phyloP scores from a whole-genome alignment of 768 basidiomycete species.

The Auriscalpium microsporum region DNA sequence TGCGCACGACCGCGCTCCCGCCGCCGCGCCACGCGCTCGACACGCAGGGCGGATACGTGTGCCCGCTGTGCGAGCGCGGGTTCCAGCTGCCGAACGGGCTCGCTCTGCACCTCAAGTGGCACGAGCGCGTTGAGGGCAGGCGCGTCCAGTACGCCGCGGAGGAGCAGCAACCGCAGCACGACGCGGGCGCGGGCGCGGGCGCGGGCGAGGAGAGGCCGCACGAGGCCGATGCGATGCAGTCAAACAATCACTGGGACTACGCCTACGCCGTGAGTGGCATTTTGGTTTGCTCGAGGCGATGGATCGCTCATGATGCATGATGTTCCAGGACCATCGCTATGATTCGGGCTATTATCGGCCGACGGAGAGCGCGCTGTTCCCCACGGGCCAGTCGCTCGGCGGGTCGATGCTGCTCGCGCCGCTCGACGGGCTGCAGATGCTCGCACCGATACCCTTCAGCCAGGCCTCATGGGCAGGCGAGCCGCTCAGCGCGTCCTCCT shows the following conservation, averaged over 20 bases:
- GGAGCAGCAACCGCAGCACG: not conserved
- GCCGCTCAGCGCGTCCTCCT: too few relatives aligned
- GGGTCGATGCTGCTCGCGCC: constrained; percentile 6
- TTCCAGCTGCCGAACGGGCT: constrained; percentile 14
- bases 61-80: constrained; percentile 9
- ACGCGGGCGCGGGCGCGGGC: not conserved
- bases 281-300: not conserved
- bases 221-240: not conserved
- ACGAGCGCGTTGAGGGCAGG: constrained; percentile 5
- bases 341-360: not conserved
- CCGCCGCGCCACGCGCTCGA: not conserved
- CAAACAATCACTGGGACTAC: not conserved
- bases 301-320: not conserved
- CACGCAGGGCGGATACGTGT: constrained; percentile 3
- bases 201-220: not conserved
- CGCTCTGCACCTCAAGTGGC: constrained; percentile 15
- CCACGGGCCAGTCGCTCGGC: constrained; percentile 3
- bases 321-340: not conserved
- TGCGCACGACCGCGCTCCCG: not conserved
- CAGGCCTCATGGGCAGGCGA: not conserved
- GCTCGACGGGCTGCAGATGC: constrained; percentile 7
- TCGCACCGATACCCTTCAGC: constrained; percentile 11
- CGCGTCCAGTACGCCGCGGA: not conserved
- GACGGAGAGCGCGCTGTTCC: constrained; percentile 7
- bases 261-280: not conserved